These are phyloP conservation scores for Hyaloscypha variabilis DNA, from an alignment of 495 filamentous ascomycete genomes.

Conservation along the genomic window DNA sequence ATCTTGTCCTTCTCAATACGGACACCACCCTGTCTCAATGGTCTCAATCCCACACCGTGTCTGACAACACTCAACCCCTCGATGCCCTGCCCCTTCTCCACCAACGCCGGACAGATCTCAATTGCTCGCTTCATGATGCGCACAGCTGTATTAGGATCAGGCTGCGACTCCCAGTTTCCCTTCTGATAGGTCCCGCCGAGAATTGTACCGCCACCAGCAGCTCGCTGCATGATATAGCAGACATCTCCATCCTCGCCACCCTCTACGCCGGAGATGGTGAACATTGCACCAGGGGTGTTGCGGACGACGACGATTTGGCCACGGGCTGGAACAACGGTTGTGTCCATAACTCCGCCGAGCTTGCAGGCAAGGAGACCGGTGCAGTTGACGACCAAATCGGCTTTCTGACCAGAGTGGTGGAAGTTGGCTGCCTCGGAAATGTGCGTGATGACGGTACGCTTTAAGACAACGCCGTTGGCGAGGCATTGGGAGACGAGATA, in stretches of 20 bases:
- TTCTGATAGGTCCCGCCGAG: constrained; percentile 88
- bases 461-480: constrained; percentile 67
- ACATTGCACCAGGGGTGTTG: constrained; percentile 77
- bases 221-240: constrained; percentile 91
- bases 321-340: constrained; percentile 71
- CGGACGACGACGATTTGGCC: constrained; percentile 90
- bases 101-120: constrained; percentile 68
- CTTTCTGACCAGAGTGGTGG: constrained; percentile 64
- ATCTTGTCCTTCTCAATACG: constrained; percentile 83
- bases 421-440: constrained; percentile 68
- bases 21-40: constrained; percentile 72
- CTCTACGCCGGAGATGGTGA: constrained; percentile 71
- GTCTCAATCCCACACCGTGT: constrained; percentile 87
- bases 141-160: constrained; percentile 78
- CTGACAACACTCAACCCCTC: constrained; percentile 84
- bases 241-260: constrained; percentile 74
- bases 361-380: constrained; percentile 74
- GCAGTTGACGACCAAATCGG: constrained; percentile 82
- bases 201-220: constrained; percentile 74
- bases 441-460: constrained; percentile 61
- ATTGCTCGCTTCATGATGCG: constrained; percentile 89
- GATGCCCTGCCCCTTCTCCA: constrained; percentile 70
- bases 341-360: constrained; percentile 84
- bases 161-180: constrained; percentile 78
- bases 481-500: constrained; percentile 81